Base-by-base conservation (phyloP, 2,329 filamentous ascomycete genomes). In the Talaromyces marneffei region DNA sequence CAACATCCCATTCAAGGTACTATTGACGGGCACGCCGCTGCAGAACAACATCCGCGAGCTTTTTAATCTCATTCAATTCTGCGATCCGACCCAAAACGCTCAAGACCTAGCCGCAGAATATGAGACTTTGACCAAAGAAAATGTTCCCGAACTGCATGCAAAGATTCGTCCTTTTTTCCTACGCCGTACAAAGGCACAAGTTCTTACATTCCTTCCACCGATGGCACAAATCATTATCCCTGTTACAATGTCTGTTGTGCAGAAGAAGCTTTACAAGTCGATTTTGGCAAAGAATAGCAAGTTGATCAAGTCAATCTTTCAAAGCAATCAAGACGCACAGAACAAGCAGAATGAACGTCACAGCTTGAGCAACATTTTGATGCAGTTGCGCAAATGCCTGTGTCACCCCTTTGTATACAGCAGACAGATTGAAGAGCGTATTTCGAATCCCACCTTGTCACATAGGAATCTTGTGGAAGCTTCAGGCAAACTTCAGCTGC, bases 331-430 rank as follows among this genome's bases (percentile, higher is more conserved):
- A 48, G 85, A 83, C 64, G 77, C 74, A 52, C 71, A 72, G 10
- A 66, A 91, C 55, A 90, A 87, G 68, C 80, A 82, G 29, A 83
- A 82, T 16, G 92, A 97, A 62, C 85, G 89, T 5, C 87, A 90
- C 44, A 93, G 87, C 65, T 77, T 97, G 61, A 96, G 89, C 81
- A 99, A 99, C 68, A 96, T 99, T 40, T 76, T 99, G 46, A 91
- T 97, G 84, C 94, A 99, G 73, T 82, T 99, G 18, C 86, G 94
- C 18, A 97, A 97, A 73, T 96, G 91, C 66, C 81, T 99, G 1
- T 97, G 93, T 66, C 95, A 99, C 74, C 94, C 95, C 0, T 99
- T 97, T 71, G 87, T 97, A 55, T 99, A 97, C 79, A 97, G 87
- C 69, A 82, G 85, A 42, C 87, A 89, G 23, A 94, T 99, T 62